Conservation (phyloP, 768 basidiomycete genomes). For the Tylopilus sp. region DNA sequence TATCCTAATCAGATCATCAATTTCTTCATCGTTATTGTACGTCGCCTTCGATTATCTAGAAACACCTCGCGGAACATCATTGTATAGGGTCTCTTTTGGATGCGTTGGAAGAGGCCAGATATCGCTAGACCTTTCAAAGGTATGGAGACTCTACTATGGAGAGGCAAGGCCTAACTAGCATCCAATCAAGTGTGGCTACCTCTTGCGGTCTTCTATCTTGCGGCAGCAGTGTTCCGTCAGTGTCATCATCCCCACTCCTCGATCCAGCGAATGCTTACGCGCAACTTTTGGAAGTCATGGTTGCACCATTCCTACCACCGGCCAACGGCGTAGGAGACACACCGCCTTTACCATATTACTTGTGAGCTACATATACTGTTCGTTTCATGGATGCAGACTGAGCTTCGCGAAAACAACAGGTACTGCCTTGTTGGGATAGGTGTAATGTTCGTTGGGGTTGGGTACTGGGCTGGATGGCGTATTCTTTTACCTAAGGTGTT, state of each 20-base stretch:
- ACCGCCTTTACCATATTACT: conserved; percentile 56
- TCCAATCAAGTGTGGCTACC: conserved; percentile 58
- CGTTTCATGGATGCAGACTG: conserved; percentile 26
- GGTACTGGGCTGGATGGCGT: conserved; percentile 56
- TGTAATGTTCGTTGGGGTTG: conserved; percentile 42
- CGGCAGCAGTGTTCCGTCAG: conserved; percentile 48
- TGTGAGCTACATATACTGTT: conserved; percentile 26
- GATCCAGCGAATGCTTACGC: conserved; percentile 9
- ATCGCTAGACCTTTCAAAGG: conserved; percentile 52
- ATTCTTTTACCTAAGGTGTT: conserved; percentile 46
- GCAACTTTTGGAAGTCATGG: conserved; percentile 36
- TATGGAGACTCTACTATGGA: conserved; percentile 1
- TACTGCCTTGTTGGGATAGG: conserved; percentile 54
- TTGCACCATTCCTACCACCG: conserved; percentile 54
- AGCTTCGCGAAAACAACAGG: conserved; percentile 21
- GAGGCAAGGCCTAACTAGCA: not conserved
- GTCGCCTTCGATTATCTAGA: too few species aligned
- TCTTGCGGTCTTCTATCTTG: conserved; percentile 52
- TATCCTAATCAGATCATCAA: conserved; percentile 53
- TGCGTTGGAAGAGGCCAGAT: conserved; percentile 49
- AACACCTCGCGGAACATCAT: too few species aligned
- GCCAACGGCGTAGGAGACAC: conserved; percentile 55
- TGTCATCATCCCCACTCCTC: not conserved
- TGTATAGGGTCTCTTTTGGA: conserved; percentile 50
- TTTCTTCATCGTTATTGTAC: conserved; percentile 52